These are phyloP conservation scores for Mycoemilia scoparia DNA, from an alignment of 192 early-diverging fungal species.

Conservation along the genomic window DNA sequence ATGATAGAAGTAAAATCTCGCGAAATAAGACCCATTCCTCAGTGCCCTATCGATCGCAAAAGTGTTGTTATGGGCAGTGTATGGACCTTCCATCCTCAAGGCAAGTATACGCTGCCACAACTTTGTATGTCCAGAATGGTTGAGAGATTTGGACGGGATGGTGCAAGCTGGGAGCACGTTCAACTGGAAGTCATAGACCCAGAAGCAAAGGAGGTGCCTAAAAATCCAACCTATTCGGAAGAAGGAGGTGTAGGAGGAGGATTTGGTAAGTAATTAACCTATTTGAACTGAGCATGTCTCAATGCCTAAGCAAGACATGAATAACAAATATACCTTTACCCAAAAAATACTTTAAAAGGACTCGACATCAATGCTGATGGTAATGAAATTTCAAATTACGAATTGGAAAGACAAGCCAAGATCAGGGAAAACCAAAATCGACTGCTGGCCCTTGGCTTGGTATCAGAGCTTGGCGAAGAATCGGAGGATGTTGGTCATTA, in stretches of 20 bases:
- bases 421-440: slow-evolving; percentile 26
- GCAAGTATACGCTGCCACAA: slow-evolving; percentile 33
- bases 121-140: slow-evolving; percentile 70
- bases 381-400: slow-evolving; percentile 14
- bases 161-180: slow-evolving; percentile 61
- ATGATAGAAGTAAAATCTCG: not conserved
- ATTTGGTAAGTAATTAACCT: not conserved
- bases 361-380: slow-evolving; percentile 3
- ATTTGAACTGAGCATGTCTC: no score
- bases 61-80: slow-evolving; percentile 83
- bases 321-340: no score
- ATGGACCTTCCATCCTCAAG: slow-evolving; percentile 55
- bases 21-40: slow-evolving; percentile 39
- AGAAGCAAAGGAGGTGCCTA: not conserved
- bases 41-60: slow-evolving; percentile 57
- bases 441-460: slow-evolving; percentile 38
- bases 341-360: slow-evolving; percentile 1
- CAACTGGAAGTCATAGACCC: slow-evolving; percentile 25
- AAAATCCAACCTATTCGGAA: no score
- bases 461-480: slow-evolving; percentile 64
- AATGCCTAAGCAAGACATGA: no score
- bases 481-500: slow-evolving; percentile 55
- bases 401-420: slow-evolving; percentile 21
- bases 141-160: slow-evolving; percentile 73
- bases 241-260: not conserved